phyloP scores from a whole-genome alignment of 345 rosid genomes.

The Gossypioides kirkii region DNA sequence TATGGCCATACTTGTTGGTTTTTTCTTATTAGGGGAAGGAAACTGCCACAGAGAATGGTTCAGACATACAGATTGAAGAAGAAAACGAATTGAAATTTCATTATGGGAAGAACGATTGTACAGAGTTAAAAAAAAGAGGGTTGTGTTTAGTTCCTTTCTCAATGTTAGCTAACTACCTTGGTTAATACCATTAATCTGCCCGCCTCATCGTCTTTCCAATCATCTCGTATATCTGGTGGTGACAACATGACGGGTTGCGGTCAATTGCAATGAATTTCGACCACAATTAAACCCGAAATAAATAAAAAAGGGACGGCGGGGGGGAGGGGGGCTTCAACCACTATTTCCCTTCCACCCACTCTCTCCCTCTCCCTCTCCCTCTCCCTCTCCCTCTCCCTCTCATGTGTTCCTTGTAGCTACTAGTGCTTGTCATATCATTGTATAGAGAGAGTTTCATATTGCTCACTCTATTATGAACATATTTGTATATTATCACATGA shows the following conservation, averaged over 20 bases:
- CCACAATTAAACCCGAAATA: no score
- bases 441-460: no score
- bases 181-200: slow-evolving; percentile 23
- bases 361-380: no score
- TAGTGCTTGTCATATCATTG: neutral
- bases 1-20: slow-evolving; percentile 11
- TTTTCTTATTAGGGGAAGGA: slow-evolving; percentile 25
- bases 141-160: slow-evolving; percentile 74
- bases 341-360: neutral
- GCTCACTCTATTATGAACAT: no score
- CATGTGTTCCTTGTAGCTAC: neutral
- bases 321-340: neutral
- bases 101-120: slow-evolving; percentile 21
- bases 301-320: no score
- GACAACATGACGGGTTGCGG: neutral
- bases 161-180: slow-evolving; percentile 57
- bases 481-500: neutral
- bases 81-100: slow-evolving; percentile 23
- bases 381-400: neutral
- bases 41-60: slow-evolving; percentile 19
- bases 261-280: neutral
- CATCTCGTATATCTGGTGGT: neutral
- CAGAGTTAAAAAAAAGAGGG: slow-evolving; percentile 68
- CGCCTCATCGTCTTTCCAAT: neutral
- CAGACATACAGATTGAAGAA: slow-evolving; percentile 24